Evolutionary conservation across 805 yeast genomes (phyloP).

Genomic region (Candida andamanensis): DNA sequence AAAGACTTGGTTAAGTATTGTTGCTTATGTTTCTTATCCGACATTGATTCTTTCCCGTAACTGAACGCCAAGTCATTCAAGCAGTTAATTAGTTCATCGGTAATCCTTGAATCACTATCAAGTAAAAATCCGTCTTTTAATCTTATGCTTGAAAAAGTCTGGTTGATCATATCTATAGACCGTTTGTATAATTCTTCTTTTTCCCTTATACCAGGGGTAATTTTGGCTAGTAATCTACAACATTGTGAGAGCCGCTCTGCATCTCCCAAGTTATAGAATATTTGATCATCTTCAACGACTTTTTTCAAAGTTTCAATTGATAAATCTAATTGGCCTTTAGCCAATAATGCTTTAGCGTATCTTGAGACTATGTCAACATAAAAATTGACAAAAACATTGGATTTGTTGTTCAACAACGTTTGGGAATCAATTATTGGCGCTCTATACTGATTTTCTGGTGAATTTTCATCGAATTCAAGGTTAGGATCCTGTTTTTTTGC

Average conservation of each 20-base stretch:
- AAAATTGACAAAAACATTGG: conserved; percentile 33
- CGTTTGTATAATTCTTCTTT: conserved; percentile 24
- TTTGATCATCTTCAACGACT: conserved; percentile 30
- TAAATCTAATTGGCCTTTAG: conserved; percentile 33
- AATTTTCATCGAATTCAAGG: conserved; percentile 22
- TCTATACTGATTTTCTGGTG: conserved; percentile 20
- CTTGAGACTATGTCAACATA: conserved; percentile 39
- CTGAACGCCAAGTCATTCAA: conserved; percentile 31
- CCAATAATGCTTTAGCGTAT: conserved; percentile 36
- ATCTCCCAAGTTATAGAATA: conserved; percentile 35
- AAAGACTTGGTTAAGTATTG: conserved; percentile 21
- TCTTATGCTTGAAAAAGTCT: conserved; percentile 22
- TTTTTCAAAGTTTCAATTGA: conserved; percentile 23
- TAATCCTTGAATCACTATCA: conserved; percentile 21
- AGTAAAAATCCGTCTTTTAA: conserved; percentile 22
- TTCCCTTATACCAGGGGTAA: conserved; percentile 15
- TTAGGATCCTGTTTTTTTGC: conserved; percentile 23
- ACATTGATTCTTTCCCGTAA: conserved; percentile 17
- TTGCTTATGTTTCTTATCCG: conserved; percentile 2
- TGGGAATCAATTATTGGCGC: conserved; percentile 32
- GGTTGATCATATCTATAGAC: conserved; percentile 27
- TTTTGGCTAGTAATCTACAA: conserved; percentile 29
- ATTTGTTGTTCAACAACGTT: conserved; percentile 23
- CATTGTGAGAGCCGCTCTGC: conserved; percentile 38
- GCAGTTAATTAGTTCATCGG: conserved; percentile 33